Conservation (phyloP, 192 early-diverging fungal species). For the Phlyctochytrium planicorne region DNA sequence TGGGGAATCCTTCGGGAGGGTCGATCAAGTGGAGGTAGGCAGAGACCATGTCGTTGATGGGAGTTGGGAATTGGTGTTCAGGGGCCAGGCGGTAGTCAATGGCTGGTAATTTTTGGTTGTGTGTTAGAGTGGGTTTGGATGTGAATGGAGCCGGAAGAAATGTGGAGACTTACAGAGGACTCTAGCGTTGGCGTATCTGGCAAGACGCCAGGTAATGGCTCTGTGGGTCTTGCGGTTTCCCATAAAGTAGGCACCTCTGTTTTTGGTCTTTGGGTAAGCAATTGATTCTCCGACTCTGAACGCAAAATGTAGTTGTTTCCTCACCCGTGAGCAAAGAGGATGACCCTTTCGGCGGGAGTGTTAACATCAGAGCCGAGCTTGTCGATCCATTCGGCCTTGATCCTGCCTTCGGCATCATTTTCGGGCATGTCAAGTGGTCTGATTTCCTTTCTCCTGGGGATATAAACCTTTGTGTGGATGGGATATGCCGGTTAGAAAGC, state of each 20-base stretch:
- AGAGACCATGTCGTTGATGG: slow-evolving; percentile 27
- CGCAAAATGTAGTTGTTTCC: slow-evolving; percentile 35
- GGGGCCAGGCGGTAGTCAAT: slow-evolving; percentile 40
- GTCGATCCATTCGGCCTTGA: slow-evolving; percentile 49
- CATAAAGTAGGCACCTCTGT: slow-evolving; percentile 34
- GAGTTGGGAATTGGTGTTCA: slow-evolving; percentile 23
- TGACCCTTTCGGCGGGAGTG: slow-evolving; percentile 43
- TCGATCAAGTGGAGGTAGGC: slow-evolving; percentile 33
- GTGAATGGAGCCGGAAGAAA: not conserved
- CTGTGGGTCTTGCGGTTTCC: slow-evolving; percentile 38
- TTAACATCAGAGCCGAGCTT: slow-evolving; percentile 5
- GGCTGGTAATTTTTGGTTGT: too few species aligned
- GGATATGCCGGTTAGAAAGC: too few species aligned
- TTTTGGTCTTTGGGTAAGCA: not conserved
- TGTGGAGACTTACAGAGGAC: slow-evolving; percentile 16
- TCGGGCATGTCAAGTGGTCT: slow-evolving; percentile 27
- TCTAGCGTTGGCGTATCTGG: slow-evolving; percentile 25
- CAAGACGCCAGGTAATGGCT: slow-evolving; percentile 31
- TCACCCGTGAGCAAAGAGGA: slow-evolving; percentile 76
- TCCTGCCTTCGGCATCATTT: slow-evolving; percentile 23
- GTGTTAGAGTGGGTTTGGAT: too few species aligned
- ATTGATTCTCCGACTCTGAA: not conserved
- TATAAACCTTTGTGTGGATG: too few species aligned
- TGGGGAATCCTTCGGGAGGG: slow-evolving; percentile 19
- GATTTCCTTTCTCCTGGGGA: slow-evolving; percentile 32